Percentiles rank a stretch among this genome's conserved stretches.
Conservation (phyloP, 352 stramenopile species). For the Blastocystis sp. region DNA sequence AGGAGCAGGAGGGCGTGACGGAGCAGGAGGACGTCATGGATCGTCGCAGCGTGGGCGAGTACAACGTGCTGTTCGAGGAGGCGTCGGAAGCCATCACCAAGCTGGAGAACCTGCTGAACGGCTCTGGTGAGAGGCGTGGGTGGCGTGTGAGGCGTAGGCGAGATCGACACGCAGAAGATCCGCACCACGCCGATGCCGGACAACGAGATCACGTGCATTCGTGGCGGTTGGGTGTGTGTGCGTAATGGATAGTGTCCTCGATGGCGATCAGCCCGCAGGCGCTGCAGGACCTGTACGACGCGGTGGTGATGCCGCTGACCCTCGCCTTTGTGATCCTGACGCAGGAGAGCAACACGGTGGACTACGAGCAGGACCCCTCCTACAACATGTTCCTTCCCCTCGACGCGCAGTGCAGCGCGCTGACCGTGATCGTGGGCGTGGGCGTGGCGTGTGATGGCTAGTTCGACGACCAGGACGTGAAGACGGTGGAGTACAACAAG, state of each 20-base stretch:
- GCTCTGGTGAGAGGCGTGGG: background rate
- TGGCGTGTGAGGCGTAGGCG: background rate
- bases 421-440: slow-evolving; percentile 3
- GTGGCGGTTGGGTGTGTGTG: background rate
- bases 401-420: background rate
- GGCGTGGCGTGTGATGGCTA: background rate
- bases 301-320: background rate
- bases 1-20: slow-evolving; percentile 9
- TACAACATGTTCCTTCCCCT: slow-evolving; percentile 11
- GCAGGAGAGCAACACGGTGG: background rate
- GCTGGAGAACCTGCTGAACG: background rate
- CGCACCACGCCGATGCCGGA: background rate
- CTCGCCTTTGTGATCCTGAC: background rate
- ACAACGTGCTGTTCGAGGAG: slow-evolving; percentile 10
- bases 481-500: slow-evolving; percentile 14
- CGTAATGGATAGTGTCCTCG: background rate
- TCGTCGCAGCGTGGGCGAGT: background rate
- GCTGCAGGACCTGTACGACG: background rate
- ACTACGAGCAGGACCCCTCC: background rate
- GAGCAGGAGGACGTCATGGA: background rate
- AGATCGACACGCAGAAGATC: background rate
- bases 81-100: slow-evolving; percentile 5
- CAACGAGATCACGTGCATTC: background rate
- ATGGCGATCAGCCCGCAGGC: background rate
- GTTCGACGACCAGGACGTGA: slow-evolving; percentile 22